Evolutionary conservation across 2,329 filamentous ascomycete genomes (phyloP).

Genomic region (Ciborinia camelliae): DNA sequence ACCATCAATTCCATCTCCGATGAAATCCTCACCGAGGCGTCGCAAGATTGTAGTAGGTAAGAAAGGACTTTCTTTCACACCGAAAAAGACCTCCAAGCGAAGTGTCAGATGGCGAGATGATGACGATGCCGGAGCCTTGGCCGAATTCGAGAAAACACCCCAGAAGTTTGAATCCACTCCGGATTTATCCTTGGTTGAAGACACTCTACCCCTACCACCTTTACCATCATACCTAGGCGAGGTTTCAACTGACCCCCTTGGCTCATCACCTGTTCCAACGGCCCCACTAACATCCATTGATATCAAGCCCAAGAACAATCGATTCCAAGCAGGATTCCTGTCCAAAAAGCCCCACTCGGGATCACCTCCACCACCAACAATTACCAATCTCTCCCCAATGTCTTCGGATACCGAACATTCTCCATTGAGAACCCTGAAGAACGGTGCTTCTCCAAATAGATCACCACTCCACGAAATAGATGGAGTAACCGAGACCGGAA

Average conservation of each 20-base stretch:
- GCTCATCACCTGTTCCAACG: constrained; percentile 52
- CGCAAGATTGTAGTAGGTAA: constrained; percentile 61
- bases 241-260: constrained; percentile 41
- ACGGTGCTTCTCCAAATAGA: constrained; percentile 47
- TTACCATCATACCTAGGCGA: constrained; percentile 51
- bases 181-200: constrained; percentile 51
- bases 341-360: constrained; percentile 54
- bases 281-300: constrained; percentile 58
- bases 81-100: constrained; percentile 73
- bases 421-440: constrained; percentile 52
- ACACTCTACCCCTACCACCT: constrained; percentile 42
- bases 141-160: constrained; percentile 89
- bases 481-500: constrained; percentile 37
- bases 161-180: constrained; percentile 61
- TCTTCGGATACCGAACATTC: constrained; percentile 51
- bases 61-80: constrained; percentile 79
- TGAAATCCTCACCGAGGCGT: constrained; percentile 76
- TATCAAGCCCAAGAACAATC: constrained; percentile 61
- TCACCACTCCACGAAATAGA: constrained; percentile 41
- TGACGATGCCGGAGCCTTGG: constrained; percentile 77
- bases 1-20: constrained; percentile 54
- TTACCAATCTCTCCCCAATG: constrained; percentile 54
- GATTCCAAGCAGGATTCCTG: constrained; percentile 88
- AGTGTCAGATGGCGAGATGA: constrained; percentile 92
- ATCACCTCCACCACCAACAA: constrained; percentile 60